phyloP scores from a whole-genome alignment of 208 protist genomes.

The Crithidia sp. region DNA sequence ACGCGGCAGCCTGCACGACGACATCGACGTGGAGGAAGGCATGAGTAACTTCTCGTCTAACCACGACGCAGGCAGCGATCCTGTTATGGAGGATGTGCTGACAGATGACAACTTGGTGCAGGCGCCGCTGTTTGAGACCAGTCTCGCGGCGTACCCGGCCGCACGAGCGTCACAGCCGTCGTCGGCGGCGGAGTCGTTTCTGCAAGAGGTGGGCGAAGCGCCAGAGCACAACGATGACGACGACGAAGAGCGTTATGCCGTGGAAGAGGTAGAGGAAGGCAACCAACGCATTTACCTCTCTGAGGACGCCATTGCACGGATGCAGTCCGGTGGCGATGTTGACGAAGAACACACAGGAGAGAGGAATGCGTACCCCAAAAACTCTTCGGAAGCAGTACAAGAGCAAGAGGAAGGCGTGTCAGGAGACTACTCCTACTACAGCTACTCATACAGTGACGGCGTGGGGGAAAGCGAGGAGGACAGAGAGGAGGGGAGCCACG shows the following conservation, averaged over 20 bases:
- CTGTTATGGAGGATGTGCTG: slow-evolving; percentile 24
- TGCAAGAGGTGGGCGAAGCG: no score
- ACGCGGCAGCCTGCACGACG: neutral
- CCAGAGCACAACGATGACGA: no score
- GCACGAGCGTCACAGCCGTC: neutral
- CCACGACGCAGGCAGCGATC: neutral
- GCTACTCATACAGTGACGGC: slow-evolving; percentile 20
- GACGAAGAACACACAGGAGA: no score
- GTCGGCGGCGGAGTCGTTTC: no score
- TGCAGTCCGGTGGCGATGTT: no score
- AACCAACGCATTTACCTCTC: neutral
- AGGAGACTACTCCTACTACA: slow-evolving; percentile 29
- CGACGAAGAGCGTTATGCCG: no score
- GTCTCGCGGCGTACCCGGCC: neutral
- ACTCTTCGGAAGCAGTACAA: neutral
- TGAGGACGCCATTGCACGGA: neutral
- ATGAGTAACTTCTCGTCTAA: neutral
- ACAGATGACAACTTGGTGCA: slow-evolving; percentile 11
- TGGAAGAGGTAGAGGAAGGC: neutral
- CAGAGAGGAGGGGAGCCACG: neutral
- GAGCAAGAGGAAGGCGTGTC: neutral
- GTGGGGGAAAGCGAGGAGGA: neutral
- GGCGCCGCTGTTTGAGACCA: neutral
- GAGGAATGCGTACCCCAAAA: no score
- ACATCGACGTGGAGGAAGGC: slow-evolving; percentile 6